Evolutionary conservation across 2,329 filamentous ascomycete species (phyloP), one percentile per base, ranked within the genome.

Genomic region (Aureobasidium vineae): DNA sequence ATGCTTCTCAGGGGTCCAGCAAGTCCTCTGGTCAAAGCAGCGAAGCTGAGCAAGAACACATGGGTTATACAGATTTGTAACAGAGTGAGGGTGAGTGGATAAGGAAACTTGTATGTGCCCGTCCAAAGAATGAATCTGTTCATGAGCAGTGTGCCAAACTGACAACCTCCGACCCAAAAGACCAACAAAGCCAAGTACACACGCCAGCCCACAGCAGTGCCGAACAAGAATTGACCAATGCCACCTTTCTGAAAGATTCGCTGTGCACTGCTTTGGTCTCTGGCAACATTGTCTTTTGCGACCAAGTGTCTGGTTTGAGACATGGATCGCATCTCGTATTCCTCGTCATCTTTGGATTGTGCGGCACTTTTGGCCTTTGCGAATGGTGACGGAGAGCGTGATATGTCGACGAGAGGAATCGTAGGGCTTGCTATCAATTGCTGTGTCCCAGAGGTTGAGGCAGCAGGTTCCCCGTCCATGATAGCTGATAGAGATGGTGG

Each of bases 21-120:
- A 23, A 83, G 74, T 49, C 77, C 77, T 68, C 83, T 75, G 1
- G 82, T 82, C 28, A 85, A 75, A 64, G 78, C 80, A 21, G 83
- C 80, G 38, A 78, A 79, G 63, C 79, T 75, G 5, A 83, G 68
- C 54, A 85, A 76, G 43, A 82, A 78, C 5, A 80, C 68, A 68
- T 85, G 83, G 3, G 81, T 81, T 63, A 83, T 78, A 53, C 82
- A 71, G 45, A 85, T 77, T 69, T 85, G 80, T 21, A 83, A 71
- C 33, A 83, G 79, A 0, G 82, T 83, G 60, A 79, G 77, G 10
- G 82, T 80, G 36, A 85, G 74, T 16, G 83, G 83, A 68, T 83
- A 85, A 1, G 80, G 80, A 68, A 85, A 84, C 23, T 60, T 65
- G 45, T 52, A 31, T 53, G 26, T 66, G 16, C 69, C 69, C 75